A percentile compares a stretch with the other conserved stretches of the same genome.
Evolutionary conservation across 2,329 filamentous ascomycete species (phyloP).

Genomic region (Colletotrichum scovillei): DNA sequence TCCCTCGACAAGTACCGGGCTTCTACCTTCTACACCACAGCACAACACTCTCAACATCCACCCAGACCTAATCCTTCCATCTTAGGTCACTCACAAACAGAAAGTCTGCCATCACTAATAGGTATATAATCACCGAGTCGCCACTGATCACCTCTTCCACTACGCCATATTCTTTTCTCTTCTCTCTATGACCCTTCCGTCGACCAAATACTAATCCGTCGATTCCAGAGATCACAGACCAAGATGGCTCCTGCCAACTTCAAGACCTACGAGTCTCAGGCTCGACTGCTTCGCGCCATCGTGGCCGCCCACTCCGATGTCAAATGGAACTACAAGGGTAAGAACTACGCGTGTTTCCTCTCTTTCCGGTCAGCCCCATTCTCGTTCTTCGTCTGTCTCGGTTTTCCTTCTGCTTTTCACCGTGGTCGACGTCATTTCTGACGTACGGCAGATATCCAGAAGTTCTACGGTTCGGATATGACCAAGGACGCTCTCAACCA

Average conservation of each 20-base stretch:
- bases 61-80: not conserved
- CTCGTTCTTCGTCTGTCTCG: not conserved
- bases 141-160: too few relatives aligned
- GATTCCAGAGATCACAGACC: not conserved
- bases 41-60: not conserved
- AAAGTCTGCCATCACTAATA: not conserved
- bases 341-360: conserved; percentile 40
- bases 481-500: conserved; percentile 61
- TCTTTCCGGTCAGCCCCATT: not conserved
- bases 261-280: conserved; percentile 68
- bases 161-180: not conserved
- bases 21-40: not conserved
- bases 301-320: conserved; percentile 66
- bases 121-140: not conserved
- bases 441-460: conserved; percentile 54
- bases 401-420: not conserved
- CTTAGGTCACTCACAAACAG: not conserved
- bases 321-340: conserved; percentile 72
- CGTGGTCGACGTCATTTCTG: conserved; percentile 22
- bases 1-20: not conserved
- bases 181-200: too few relatives aligned
- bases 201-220: not conserved
- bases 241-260: conserved; percentile 67
- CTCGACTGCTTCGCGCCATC: conserved; percentile 70
- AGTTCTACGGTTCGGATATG: conserved; percentile 61